Base-by-base conservation (phyloP, 1,284 basidiomycete genomes). In the Schizophyllum commune region DNA sequence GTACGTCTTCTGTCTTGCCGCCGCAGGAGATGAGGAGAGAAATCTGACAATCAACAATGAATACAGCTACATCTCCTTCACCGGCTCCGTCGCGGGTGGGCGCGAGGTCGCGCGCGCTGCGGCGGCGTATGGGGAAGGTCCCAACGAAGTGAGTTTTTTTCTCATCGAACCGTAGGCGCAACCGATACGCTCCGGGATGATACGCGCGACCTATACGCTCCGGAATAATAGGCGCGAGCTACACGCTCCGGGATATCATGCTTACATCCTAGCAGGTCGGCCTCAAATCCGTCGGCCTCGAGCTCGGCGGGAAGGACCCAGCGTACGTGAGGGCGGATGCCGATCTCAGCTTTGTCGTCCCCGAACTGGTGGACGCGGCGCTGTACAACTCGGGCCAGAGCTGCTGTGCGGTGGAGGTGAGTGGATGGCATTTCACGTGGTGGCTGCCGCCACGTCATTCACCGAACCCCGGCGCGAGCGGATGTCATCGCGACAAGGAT, bases 321-420 rank as follows among this genome's bases (percentile, higher is more conserved):
- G 96, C 96, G 0, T 98, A 97, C 69, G 94, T 98, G 6, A 81
- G 94, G 32, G 75, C 82, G 0, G 95, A 98, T 70, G 94, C 90
- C 0, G 86, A 98, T 73, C 70, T 96, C 4, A 83, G 85, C 34
- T 97, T 91, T 71, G 90, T 93, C 0, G 89, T 87, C 2, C 83
- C 83, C 22, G 89, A 98, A 70, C 82, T 98, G 9, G 94, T 96
- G 2, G 96, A 98, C 74, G 96, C 91, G 59, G 90, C 93, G 32
- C 87, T 96, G 77, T 98, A 94, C 81, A 98, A 98, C 74, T 94
- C 94, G 15, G 96, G 95, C 0, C 95, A 98, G 72, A 93, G 91
- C 65, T 95, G 93, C 71, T 95, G 93, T 69, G 84, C 89, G 0
- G 79, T 96, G 65, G 90, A 92, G 78, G 39, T 47, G 39, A 27